phyloP scores from a whole-genome alignment of 345 rosid genomes.

The Citrus australasica region DNA sequence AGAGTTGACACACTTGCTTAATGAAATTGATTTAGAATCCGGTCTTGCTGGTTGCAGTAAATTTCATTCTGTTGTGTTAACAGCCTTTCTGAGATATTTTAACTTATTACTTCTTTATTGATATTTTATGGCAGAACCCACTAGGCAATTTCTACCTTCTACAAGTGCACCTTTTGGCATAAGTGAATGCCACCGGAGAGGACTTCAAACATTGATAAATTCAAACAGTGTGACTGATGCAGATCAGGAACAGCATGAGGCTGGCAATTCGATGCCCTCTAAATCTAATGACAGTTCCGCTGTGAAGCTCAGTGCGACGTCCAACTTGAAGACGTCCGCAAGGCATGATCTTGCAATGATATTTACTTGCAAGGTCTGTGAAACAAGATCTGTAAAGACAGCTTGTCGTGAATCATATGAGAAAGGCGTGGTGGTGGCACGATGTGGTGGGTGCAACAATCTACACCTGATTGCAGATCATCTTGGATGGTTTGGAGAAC shows the following conservation, averaged over 20 bases:
- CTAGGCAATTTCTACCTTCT: constrained; percentile 24
- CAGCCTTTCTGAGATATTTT: background rate
- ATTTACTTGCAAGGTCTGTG: constrained; percentile 85
- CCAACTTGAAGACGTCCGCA: constrained; percentile 57
- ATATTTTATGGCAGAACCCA: constrained; percentile 24
- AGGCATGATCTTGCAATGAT: constrained; percentile 90
- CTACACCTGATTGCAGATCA: constrained; percentile 85
- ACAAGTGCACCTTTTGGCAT: constrained; percentile 38
- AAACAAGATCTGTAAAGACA: constrained; percentile 79
- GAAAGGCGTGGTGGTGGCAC: constrained; percentile 83
- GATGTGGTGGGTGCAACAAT: constrained; percentile 80
- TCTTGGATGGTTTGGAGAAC: constrained; percentile 86
- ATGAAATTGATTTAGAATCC: background rate
- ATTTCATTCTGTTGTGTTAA: background rate
- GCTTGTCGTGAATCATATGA: constrained; percentile 70
- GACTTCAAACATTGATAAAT: constrained; percentile 38
- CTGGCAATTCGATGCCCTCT: constrained; percentile 18
- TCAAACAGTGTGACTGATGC: constrained; percentile 20
- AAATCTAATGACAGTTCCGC: constrained; percentile 22
- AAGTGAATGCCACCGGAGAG: constrained; percentile 24
- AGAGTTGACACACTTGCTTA: background rate
- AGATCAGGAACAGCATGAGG: constrained; percentile 17
- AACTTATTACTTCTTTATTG: background rate
- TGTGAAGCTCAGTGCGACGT: constrained; percentile 33
- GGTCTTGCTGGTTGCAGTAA: background rate